Conservation (phyloP, 2,329 filamentous ascomycete genomes). For the Monosporascus cannonballus region DNA sequence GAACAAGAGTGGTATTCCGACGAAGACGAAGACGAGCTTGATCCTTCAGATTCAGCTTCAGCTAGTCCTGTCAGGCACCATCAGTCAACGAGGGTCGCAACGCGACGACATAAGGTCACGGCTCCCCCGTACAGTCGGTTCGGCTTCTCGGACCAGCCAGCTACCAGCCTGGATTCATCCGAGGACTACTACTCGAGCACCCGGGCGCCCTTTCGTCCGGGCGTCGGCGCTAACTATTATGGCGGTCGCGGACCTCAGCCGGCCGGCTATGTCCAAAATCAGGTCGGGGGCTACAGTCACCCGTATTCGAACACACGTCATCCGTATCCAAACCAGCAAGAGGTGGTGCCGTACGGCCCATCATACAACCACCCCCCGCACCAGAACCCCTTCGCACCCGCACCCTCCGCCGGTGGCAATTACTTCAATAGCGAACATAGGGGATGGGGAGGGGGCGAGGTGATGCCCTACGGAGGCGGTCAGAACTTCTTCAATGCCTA, state of each 20-base stretch:
- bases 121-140: conserved; percentile 18
- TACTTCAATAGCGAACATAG: conserved; percentile 36
- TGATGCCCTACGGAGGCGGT: conserved; percentile 32
- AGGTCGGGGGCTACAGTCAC: conserved; percentile 38
- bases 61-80: conserved; percentile 27
- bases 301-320: conserved; percentile 20
- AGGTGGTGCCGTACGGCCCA: conserved; percentile 42
- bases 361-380: conserved; percentile 12
- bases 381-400: conserved; percentile 26
- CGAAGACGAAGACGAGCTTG: conserved; percentile 42
- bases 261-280: conserved; percentile 41
- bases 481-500: conserved; percentile 35
- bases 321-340: conserved; percentile 27
- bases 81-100: conserved; percentile 26
- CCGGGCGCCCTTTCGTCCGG: conserved; percentile 24
- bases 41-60: conserved; percentile 56
- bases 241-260: conserved; percentile 26
- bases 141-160: conserved; percentile 18
- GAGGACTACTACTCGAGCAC: conserved; percentile 55
- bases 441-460: conserved; percentile 17
- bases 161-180: conserved; percentile 58
- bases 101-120: conserved; percentile 30
- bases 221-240: conserved; percentile 21
- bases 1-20: conserved; percentile 28
- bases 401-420: conserved; percentile 27